Conservation (phyloP, 148 eudicot genomes). For the Rhododendron molle region DNA sequence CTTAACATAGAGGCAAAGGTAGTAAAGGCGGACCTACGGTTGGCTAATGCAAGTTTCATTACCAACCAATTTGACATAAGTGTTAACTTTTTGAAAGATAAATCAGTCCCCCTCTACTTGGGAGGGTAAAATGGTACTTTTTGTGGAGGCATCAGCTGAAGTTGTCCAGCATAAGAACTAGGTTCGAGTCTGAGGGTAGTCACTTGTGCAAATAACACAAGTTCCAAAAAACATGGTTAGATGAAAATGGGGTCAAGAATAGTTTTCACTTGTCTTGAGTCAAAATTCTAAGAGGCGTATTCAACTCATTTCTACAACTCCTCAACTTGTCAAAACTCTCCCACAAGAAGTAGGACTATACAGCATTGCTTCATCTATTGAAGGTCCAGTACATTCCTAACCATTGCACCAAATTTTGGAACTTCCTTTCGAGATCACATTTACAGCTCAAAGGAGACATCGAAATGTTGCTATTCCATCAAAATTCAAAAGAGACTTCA, state of each 20-base stretch:
- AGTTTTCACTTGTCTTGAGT: not conserved
- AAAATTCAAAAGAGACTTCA: not conserved
- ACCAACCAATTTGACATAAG: not conserved
- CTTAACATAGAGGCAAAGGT: not conserved
- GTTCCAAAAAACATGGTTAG: not conserved
- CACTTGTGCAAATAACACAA: not conserved
- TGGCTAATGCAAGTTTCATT: not conserved
- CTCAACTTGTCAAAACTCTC: not conserved
- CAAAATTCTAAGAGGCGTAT: not conserved
- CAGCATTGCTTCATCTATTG: not conserved
- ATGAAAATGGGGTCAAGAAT: not conserved
- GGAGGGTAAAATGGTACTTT: not conserved
- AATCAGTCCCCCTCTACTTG: not conserved
- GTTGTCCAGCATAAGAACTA: not conserved
- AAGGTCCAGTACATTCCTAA: not conserved
- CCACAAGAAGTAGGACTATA: not conserved
- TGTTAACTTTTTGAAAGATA: not conserved
- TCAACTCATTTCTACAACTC: not conserved
- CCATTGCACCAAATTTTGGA: not conserved
- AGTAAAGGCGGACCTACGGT: not conserved
- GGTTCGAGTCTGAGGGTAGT: not conserved
- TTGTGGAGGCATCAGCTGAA: not conserved
- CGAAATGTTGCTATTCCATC: not conserved
- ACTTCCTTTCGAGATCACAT: not conserved
- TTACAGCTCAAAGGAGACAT: not conserved